phyloP scores from a whole-genome alignment of 2,329 filamentous ascomycete genomes.

The Penicillium janthinellum region DNA sequence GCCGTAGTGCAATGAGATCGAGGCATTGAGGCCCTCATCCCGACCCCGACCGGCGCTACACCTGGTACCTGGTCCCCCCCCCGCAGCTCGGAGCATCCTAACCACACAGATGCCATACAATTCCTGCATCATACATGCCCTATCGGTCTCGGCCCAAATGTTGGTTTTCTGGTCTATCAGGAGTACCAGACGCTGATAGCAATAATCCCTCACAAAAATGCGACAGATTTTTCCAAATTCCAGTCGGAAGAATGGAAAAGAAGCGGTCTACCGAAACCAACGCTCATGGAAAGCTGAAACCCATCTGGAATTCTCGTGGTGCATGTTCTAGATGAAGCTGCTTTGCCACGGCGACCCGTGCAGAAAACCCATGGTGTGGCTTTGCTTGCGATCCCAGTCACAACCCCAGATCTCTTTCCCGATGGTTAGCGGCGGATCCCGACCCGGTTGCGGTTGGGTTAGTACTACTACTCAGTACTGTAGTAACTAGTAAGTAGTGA shows the following conservation, averaged over 20 bases:
- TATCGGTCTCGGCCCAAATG: slow-evolving; percentile 15
- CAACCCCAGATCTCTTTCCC: slow-evolving; percentile 28
- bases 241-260: background rate
- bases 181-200: background rate
- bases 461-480: background rate
- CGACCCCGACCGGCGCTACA: slow-evolving; percentile 5
- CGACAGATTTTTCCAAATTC: background rate
- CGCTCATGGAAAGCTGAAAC: background rate
- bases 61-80: slow-evolving; percentile 3
- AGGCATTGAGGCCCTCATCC: background rate
- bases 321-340: background rate
- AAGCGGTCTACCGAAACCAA: slow-evolving; percentile 1
- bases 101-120: background rate
- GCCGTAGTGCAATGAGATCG: slow-evolving; percentile 18
- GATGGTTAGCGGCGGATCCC: slow-evolving; percentile 29
- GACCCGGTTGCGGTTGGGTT: slow-evolving; percentile 16
- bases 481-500: too few species aligned
- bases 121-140: slow-evolving; percentile 6
- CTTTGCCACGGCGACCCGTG: slow-evolving; percentile 5
- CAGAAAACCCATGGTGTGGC: background rate
- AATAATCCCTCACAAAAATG: background rate
- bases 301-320: background rate
- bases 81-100: slow-evolving; percentile 4
- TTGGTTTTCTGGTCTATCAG: background rate
- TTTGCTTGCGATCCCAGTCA: slow-evolving; percentile 3